Evolutionary conservation across 2,329 filamentous ascomycete genomes (phyloP).

Genomic region (Hypoxylon sp.): DNA sequence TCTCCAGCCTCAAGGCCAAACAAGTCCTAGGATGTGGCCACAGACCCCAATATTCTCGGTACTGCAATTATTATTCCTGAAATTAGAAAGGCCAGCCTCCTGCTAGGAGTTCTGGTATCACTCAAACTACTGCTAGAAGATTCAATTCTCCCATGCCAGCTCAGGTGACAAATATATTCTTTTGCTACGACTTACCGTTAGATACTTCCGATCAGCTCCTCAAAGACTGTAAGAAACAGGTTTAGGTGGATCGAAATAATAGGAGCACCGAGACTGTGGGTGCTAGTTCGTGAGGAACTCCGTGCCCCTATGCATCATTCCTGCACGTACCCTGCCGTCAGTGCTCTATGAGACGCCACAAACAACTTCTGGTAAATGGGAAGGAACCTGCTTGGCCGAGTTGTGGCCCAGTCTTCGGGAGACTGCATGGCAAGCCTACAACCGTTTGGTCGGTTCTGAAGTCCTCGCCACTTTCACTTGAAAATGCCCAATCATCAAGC

Average conservation of each 20-base stretch:
- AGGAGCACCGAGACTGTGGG: conserved; percentile 36
- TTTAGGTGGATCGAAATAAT: conserved; percentile 34
- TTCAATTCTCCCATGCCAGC: conserved; percentile 13
- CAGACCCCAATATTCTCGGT: conserved; percentile 43
- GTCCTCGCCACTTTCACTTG: conserved; percentile 55
- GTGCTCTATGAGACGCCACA: conserved; percentile 65
- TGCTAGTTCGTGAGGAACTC: conserved; percentile 50
- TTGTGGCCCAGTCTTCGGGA: conserved; percentile 58
- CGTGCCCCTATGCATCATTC: conserved; percentile 60
- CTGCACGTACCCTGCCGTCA: conserved; percentile 66
- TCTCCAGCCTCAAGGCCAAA: conserved; percentile 47
- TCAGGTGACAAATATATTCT: conserved; percentile 16
- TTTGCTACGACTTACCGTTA: conserved; percentile 15
- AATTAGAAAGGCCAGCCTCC: conserved; percentile 41
- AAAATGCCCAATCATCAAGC: conserved; percentile 47
- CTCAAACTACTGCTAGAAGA: conserved; percentile 21
- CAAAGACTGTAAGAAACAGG: conserved; percentile 2
- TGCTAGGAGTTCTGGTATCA: conserved; percentile 46
- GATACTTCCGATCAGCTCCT: conserved; percentile 24
- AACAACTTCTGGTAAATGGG: conserved; percentile 61
- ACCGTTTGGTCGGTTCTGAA: conserved; percentile 53
- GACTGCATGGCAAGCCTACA: conserved; percentile 59
- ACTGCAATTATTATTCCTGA: conserved; percentile 45
- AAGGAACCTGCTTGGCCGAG: conserved; percentile 57
- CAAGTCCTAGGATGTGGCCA: conserved; percentile 43